Evolutionary conservation across 2,329 filamentous ascomycete species (phyloP), one percentile per base, ranked within the genome.

Genomic region (Parastagonospora avenae): DNA sequence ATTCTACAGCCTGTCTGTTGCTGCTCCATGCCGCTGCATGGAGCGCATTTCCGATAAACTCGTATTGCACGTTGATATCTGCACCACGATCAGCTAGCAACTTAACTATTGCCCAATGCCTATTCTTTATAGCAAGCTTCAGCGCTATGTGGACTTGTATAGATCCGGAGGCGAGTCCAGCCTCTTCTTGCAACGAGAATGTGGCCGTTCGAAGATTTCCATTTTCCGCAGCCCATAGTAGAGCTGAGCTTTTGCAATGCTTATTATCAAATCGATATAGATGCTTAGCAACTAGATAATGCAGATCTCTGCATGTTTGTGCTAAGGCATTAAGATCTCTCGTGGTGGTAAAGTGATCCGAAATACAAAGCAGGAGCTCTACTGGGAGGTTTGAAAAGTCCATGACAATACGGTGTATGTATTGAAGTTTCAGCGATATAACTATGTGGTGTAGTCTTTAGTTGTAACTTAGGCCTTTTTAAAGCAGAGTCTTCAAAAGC

Each of bases 21-120:
- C 46, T 31, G 8, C 7, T 16, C 15, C 30, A 37, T 28, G 39
- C 42, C 11, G 46, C 46, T 6, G 39, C 39, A 12, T 42, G 46
- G 5, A 49, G 31, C 3, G 46, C 27, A 28, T 42, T 42, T 27
- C 32, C 43, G 27, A 44, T 29, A 14, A 19, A 32, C 14, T 15
- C 41, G 29, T 27, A 8, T 16, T 16, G 31, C 33, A 15, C 28
- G 8, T 50, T 46, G 10, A 50, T 24, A 33, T 45, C 48, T 27
- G 35, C 48, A 16, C 42, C 48, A 8, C 40, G 27, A 6, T 40
- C 48, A 12, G 39, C 6, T 5, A 50, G 29, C 4, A 46, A 24
- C 19, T 46, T 38, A 8, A 50, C 42, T 27, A 50, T 40, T 29
- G 15, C 15, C 14, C 35, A 38, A 6, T 5, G 11, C 15, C 32